A percentile compares a stretch with the other conserved stretches of the same genome.
Conservation (phyloP, 2,329 filamentous ascomycete species). For the Fusarium concolor region DNA sequence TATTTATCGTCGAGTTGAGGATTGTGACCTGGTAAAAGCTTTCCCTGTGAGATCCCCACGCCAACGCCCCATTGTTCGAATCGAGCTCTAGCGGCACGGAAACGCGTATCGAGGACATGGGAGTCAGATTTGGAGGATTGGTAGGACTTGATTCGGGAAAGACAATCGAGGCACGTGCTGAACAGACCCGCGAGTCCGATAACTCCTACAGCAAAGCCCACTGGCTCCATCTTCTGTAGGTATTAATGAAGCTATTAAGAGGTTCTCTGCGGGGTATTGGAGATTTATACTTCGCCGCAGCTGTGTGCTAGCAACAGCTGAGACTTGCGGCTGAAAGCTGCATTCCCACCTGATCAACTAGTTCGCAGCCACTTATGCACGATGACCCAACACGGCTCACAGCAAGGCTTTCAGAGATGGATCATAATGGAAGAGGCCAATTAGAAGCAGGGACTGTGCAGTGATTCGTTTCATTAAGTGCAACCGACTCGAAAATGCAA, state of each 20-base stretch:
- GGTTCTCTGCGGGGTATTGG: too few relatives aligned
- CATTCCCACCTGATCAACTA: too few relatives aligned
- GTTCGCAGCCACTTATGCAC: background rate
- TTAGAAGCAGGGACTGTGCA: background rate
- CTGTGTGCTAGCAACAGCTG: too few relatives aligned
- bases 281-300: too few relatives aligned
- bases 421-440: too few relatives aligned
- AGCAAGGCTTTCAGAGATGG: too few relatives aligned
- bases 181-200: constrained; percentile 31
- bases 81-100: constrained; percentile 22
- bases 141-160: constrained; percentile 31
- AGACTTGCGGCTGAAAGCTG: too few relatives aligned
- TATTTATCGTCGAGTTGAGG: background rate
- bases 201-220: background rate
- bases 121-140: constrained; percentile 24
- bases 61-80: constrained; percentile 39
- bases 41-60: constrained; percentile 27
- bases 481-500: too few relatives aligned
- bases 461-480: too few relatives aligned
- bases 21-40: background rate
- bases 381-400: background rate
- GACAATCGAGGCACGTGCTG: constrained; percentile 36
- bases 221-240: background rate
- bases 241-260: too few relatives aligned
- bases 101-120: constrained; percentile 13